Evolutionary conservation across 2,329 filamentous ascomycete species (phyloP), one percentile per base, ranked within the genome.

Genomic region (Aureobasidium sp.): DNA sequence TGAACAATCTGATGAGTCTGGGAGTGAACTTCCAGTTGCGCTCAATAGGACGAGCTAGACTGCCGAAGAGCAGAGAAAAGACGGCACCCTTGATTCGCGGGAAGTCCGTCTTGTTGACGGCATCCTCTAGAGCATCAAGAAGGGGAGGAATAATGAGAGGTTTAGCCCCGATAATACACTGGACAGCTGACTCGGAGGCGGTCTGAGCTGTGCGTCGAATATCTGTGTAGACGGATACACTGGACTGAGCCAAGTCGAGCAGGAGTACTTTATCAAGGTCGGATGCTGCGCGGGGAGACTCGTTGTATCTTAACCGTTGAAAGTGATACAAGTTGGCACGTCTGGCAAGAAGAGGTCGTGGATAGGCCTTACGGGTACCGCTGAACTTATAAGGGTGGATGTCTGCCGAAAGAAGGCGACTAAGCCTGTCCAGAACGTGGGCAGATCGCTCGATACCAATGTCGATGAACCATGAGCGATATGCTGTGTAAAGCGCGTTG

Each of bases 1-100:
- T 94, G 75, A 96, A 99, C 9, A 94, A 81, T 59, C 87, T 86
- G 77, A 99, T 90, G 53, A 97, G 78, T n/a, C 88, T 84, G 1
- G 95, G 94, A 0, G 94, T 91, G 73, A 92, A 97, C 42, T 92
- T 88, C 95, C 95, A 99, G 72, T 99, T 92, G 60, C 89, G 87
- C 50, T 91, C 85, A 49, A 96, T 83, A 0, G 93, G 95, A 76
- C 92, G 95, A 6, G 91, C 83, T 39, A 99, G 78, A 64, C 90
- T 95, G 12, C 93, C 92, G 68, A 93, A 95, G 19, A 97, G 78
- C 31, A 99, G 77, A 0, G 92, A 92, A 72, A 94, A 97, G 78
- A 99, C 85, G 39, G 88, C 89, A 37, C 95, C 94, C 75, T 99
- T 99, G 74, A 99, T 96, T 15, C 91, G 85, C 65, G 94, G 89